These are phyloP conservation scores for Calocera viscosa DNA, from an alignment of 768 basidiomycete genomes.

Conservation along the genomic window DNA sequence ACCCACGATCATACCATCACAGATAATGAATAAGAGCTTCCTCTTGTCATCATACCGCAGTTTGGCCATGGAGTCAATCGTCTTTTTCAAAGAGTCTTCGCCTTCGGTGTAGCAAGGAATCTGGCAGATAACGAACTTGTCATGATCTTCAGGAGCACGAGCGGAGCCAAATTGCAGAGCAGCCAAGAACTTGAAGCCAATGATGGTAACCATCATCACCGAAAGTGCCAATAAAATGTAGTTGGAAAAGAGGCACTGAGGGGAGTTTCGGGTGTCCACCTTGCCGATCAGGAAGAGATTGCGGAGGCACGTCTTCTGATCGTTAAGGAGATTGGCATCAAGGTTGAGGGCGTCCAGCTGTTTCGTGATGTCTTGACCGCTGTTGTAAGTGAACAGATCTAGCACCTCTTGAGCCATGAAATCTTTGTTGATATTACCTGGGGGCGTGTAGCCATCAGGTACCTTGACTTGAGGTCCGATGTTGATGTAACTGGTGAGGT, in stretches of 20 bases:
- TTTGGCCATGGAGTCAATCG: conserved; percentile 87
- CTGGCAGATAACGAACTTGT: conserved; percentile 96
- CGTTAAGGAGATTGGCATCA: conserved; percentile 43
- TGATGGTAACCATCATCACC: conserved; percentile 83
- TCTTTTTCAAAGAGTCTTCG: conserved; percentile 65
- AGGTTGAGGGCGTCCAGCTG: conserved; percentile 49
- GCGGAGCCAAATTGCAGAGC: conserved; percentile 70
- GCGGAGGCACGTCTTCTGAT: conserved; percentile 78
- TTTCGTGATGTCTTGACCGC: conserved; percentile 75
- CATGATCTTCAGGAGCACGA: conserved; percentile 83
- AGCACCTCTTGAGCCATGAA: conserved; percentile 67
- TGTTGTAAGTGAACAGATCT: conserved; percentile 59
- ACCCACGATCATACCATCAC: conserved; percentile 97
- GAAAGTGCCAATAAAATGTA: conserved; percentile 86
- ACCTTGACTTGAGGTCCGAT: conserved; percentile 47
- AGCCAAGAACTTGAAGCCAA: conserved; percentile 91
- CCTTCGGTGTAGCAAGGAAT: conserved; percentile 99
- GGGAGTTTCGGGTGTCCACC: conserved; percentile 81
- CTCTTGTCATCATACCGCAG: conserved; percentile 98
- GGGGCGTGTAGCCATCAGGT: conserved; percentile 39
- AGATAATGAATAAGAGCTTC: conserved; percentile 82
- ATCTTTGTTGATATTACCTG: conserved; percentile 33
- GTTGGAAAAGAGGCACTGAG: conserved; percentile 81
- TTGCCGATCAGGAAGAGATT: conserved; percentile 88
- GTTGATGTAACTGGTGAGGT: conserved; percentile 66